Evolutionary conservation across 306 rosid genomes (phyloP).

Genomic region (Pterocarpus macrocarpus): DNA sequence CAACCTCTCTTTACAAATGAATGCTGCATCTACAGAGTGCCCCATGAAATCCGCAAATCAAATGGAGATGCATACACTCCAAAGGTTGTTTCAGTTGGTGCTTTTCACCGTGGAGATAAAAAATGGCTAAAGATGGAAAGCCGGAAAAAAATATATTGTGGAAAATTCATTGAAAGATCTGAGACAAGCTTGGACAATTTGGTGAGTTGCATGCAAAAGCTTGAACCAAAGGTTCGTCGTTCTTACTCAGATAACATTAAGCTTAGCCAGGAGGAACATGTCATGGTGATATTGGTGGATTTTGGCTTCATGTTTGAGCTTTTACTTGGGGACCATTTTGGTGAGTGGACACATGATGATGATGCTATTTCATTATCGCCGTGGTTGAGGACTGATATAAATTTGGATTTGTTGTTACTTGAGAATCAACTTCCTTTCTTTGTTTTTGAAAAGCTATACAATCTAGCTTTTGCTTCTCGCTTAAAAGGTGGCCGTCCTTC

Average conservation of each 20-base stretch:
- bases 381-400: neutral
- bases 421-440: conserved; percentile 4
- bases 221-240: neutral
- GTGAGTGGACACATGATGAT: neutral
- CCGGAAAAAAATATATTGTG: neutral
- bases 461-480: neutral
- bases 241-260: neutral
- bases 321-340: neutral
- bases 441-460: neutral
- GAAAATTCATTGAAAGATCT: neutral
- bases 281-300: neutral
- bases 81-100: neutral
- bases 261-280: neutral
- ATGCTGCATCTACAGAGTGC: neutral
- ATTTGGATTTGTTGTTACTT: neutral
- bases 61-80: neutral
- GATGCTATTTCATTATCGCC: neutral
- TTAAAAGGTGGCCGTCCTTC: neutral
- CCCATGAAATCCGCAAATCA: neutral
- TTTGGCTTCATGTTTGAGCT: neutral
- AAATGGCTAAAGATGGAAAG: neutral
- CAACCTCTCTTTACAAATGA: neutral
- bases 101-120: neutral
- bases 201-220: neutral
- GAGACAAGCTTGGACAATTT: neutral